Conservation (phyloP, 805 yeast genomes). For the Ogataea methylovora region DNA sequence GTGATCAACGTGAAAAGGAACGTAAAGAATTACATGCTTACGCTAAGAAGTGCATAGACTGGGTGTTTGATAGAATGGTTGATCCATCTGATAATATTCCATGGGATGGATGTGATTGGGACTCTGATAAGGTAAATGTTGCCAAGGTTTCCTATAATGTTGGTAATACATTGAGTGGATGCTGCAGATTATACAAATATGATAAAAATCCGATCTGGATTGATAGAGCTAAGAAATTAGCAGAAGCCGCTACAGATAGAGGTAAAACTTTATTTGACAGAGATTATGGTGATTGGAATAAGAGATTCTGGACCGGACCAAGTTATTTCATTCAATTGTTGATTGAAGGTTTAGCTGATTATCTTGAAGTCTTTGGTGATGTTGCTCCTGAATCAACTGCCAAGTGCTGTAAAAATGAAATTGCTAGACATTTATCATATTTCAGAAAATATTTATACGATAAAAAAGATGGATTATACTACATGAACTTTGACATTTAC, state of each 20-base stretch:
- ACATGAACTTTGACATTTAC: constrained; percentile 52
- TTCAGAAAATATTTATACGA: constrained; percentile 52
- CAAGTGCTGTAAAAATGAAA: constrained; percentile 28
- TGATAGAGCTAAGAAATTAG: constrained; percentile 37
- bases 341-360: constrained; percentile 64
- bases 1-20: constrained; percentile 19
- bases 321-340: constrained; percentile 57
- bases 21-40: constrained; percentile 40
- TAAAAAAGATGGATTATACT: constrained; percentile 50
- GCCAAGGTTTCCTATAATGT: constrained; percentile 63
- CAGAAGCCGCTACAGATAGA: constrained; percentile 52
- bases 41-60: constrained; percentile 53
- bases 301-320: constrained; percentile 58
- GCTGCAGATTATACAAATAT: constrained; percentile 38
- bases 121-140: constrained; percentile 33
- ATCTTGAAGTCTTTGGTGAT: constrained; percentile 41
- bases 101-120: constrained; percentile 51
- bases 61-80: constrained; percentile 44
- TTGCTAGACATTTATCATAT: constrained; percentile 46
- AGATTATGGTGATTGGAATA: constrained; percentile 42
- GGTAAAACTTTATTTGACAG: constrained; percentile 54
- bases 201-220: constrained; percentile 48
- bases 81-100: constrained; percentile 50
- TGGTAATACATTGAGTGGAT: constrained; percentile 56
- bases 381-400: constrained; percentile 27